A percentile compares a stretch with the other conserved stretches of the same genome.
phyloP scores from a whole-genome alignment of 176 grass and related monocot genomes.

The Oryza glumipatula region DNA sequence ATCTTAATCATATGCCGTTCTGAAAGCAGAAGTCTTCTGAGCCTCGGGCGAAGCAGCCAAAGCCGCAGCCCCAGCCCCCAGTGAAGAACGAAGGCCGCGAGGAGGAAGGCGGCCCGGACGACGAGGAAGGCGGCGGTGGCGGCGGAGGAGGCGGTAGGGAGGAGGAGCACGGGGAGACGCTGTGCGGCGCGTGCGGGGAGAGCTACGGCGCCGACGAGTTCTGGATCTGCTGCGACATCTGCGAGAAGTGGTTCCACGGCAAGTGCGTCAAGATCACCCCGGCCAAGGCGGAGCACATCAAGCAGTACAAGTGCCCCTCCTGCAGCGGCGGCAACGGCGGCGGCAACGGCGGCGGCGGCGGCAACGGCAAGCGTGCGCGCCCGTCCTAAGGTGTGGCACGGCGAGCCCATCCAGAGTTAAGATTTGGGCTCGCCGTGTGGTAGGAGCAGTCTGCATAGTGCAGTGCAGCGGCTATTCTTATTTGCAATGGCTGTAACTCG shows the following conservation, averaged over 20 bases:
- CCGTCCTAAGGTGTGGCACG: slow-evolving; percentile 42
- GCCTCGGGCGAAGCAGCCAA: slow-evolving; percentile 49
- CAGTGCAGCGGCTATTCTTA: background rate
- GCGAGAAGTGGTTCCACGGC: slow-evolving; percentile 97
- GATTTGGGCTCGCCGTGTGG: background rate
- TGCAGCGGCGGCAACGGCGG: slow-evolving; percentile 49
- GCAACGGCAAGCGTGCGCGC: slow-evolving; percentile 67
- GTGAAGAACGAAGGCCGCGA: slow-evolving; percentile 52
- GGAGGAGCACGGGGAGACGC: slow-evolving; percentile 79
- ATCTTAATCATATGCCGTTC: too few species aligned
- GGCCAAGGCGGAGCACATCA: slow-evolving; percentile 94
- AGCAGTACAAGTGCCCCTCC: slow-evolving; percentile 96
- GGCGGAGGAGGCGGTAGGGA: slow-evolving; percentile 35
- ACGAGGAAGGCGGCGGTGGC: slow-evolving; percentile 42
- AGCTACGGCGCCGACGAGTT: slow-evolving; percentile 90
- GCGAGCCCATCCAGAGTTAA: background rate
- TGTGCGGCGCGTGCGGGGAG: slow-evolving; percentile 85
- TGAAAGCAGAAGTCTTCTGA: slow-evolving; percentile 58
- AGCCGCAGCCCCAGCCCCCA: slow-evolving; percentile 54
- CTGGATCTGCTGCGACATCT: slow-evolving; percentile 98
- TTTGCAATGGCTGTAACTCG: slow-evolving; percentile 15
- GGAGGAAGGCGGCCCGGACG: slow-evolving; percentile 42
- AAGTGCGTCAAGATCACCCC: slow-evolving; percentile 97
- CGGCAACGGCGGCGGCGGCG: background rate
- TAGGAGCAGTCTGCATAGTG: slow-evolving; percentile 8